These are phyloP conservation scores for Elsinoe ampelina DNA, from an alignment of 2,329 filamentous ascomycete genomes.

Conservation along the genomic window DNA sequence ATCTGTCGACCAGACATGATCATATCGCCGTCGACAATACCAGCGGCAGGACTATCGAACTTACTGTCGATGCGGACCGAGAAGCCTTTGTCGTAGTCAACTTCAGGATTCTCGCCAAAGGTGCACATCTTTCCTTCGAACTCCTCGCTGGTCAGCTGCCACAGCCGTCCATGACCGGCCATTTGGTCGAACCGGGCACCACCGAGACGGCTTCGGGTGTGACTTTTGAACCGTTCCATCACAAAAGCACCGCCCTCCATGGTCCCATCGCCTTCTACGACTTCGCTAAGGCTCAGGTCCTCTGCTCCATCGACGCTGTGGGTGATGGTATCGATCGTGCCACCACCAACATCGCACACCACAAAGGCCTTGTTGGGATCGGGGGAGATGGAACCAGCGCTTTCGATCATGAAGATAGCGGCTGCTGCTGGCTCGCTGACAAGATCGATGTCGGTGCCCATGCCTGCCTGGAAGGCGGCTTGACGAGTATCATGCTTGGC, in stretches of 20 bases:
- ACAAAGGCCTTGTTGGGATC: slow-evolving; percentile 55
- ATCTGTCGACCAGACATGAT: slow-evolving; percentile 63
- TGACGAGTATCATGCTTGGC: slow-evolving; percentile 76
- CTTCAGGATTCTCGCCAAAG: slow-evolving; percentile 71
- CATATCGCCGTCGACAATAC: slow-evolving; percentile 66
- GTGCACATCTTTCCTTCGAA: slow-evolving; percentile 80
- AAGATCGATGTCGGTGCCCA: slow-evolving; percentile 67
- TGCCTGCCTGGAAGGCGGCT: slow-evolving; percentile 68
- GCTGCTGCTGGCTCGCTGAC: slow-evolving; percentile 58
- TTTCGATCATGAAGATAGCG: slow-evolving; percentile 58
- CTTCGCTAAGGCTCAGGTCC: slow-evolving; percentile 60
- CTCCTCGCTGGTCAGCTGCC: slow-evolving; percentile 62
- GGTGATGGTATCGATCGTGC: slow-evolving; percentile 65
- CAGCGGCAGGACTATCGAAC: slow-evolving; percentile 59
- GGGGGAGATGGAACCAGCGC: slow-evolving; percentile 65
- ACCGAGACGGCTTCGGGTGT: slow-evolving; percentile 45
- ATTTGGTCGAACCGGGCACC: slow-evolving; percentile 59
- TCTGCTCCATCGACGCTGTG: slow-evolving; percentile 52
- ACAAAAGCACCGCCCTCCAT: slow-evolving; percentile 70
- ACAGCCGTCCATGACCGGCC: slow-evolving; percentile 65
- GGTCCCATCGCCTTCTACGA: slow-evolving; percentile 69
- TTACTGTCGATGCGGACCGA: slow-evolving; percentile 71
- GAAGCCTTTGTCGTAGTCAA: slow-evolving; percentile 55
- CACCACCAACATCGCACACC: slow-evolving; percentile 49
- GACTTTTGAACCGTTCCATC: slow-evolving; percentile 66